Percentiles rank a stretch among this genome's conserved stretches.
Evolutionary conservation across 1,284 basidiomycete genomes (phyloP).

Genomic region (Pseudozyma flocculosa): DNA sequence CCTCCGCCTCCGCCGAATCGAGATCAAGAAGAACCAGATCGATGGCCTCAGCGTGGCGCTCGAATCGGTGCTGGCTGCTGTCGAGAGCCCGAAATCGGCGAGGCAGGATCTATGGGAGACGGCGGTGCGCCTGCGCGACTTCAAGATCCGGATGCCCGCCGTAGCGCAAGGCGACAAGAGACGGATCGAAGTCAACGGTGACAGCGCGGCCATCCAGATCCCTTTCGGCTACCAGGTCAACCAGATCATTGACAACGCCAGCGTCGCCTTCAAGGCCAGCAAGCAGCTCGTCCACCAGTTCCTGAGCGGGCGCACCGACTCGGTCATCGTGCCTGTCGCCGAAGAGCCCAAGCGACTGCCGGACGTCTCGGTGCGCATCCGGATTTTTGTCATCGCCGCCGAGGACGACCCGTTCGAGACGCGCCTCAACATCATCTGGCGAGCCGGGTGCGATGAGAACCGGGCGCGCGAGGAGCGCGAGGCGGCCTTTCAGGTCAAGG

Average conservation of each 20-base stretch:
- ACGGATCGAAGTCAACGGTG: constrained; percentile 63
- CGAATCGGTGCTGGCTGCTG: constrained; percentile 60
- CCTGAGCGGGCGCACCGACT: constrained; percentile 50
- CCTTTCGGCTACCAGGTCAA: constrained; percentile 77
- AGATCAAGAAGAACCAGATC: constrained; percentile 38
- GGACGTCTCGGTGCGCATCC: constrained; percentile 64
- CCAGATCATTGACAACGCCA: constrained; percentile 57
- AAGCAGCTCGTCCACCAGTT: constrained; percentile 61
- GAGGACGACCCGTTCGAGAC: constrained; percentile 86
- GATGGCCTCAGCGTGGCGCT: constrained; percentile 46
- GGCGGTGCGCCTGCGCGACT: constrained; percentile 67
- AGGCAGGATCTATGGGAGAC: constrained; percentile 73
- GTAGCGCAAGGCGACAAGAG: constrained; percentile 14
- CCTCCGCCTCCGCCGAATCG: constrained; percentile 43
- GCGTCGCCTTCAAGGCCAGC: constrained; percentile 59
- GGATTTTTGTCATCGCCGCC: constrained; percentile 71
- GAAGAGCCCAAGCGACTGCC: constrained; percentile 62
- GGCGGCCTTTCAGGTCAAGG: constrained; percentile 78
- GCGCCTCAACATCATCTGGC: constrained; percentile 75
- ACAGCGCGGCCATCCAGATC: constrained; percentile 72
- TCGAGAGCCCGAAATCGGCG: constrained; percentile 57
- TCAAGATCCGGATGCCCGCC: constrained; percentile 61
- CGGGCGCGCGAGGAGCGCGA: constrained; percentile 74
- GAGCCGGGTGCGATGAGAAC: constrained; percentile 74
- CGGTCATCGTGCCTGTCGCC: constrained; percentile 43